Conservation (phyloP, 768 basidiomycete genomes). For the Saitozyma sp. region DNA sequence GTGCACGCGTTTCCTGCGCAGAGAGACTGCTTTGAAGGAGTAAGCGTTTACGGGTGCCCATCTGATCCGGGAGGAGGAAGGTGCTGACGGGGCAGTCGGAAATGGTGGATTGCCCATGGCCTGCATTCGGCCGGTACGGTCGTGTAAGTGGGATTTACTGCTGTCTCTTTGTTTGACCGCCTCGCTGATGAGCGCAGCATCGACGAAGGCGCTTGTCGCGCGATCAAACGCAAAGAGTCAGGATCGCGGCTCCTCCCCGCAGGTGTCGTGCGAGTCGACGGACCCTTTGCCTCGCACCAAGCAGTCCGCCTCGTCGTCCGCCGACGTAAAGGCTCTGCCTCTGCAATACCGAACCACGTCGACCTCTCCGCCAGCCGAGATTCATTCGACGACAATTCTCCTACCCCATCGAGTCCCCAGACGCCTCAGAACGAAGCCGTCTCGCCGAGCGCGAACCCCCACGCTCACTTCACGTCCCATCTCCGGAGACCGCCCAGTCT, state of each 20-base stretch:
- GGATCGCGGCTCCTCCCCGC: slow-evolving; percentile 89
- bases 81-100: slow-evolving; percentile 63
- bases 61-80: not conserved
- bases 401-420: no score
- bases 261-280: slow-evolving; percentile 82
- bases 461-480: not conserved
- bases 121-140: slow-evolving; percentile 83
- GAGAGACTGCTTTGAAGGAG: slow-evolving; percentile 50
- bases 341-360: no score
- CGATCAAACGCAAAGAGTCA: slow-evolving; percentile 73
- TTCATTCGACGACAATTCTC: no score
- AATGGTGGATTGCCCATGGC: slow-evolving; percentile 97
- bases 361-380: no score
- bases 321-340: slow-evolving; percentile 14
- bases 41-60: slow-evolving; percentile 21
- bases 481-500: not conserved
- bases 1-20: slow-evolving; percentile 77
- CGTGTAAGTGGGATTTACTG: slow-evolving; percentile 52
- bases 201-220: slow-evolving; percentile 82
- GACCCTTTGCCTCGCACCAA: slow-evolving; percentile 89
- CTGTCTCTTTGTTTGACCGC: not conserved
- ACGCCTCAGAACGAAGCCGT: no score
- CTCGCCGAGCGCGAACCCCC: no score
- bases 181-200: slow-evolving; percentile 54
- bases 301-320: slow-evolving; percentile 79